A percentile compares a stretch with the other conserved stretches of the same genome.
phyloP scores from a whole-genome alignment of 805 yeast genomes.

The Candida chilensis region DNA sequence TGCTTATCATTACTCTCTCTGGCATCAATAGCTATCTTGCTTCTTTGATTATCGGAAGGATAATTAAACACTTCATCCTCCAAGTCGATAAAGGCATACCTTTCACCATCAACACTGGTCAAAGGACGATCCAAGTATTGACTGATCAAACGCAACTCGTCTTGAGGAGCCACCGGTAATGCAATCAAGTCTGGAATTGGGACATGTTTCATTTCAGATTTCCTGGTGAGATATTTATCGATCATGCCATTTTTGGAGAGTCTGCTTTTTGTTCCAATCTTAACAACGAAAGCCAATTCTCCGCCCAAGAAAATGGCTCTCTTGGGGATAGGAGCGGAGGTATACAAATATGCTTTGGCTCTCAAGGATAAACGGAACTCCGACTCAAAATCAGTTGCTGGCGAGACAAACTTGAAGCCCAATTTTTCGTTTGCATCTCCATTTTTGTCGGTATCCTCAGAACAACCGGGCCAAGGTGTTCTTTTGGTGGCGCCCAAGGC shows the following conservation, averaged over 20 bases:
- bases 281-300: slow-evolving; percentile 27
- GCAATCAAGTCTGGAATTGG: slow-evolving; percentile 16
- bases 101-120: slow-evolving; percentile 12
- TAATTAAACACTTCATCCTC: slow-evolving; percentile 12
- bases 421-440: slow-evolving; percentile 6
- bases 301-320: slow-evolving; percentile 29
- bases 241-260: slow-evolving; percentile 20
- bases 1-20: slow-evolving; percentile 15
- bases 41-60: slow-evolving; percentile 14
- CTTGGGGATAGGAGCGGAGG: slow-evolving; percentile 35
- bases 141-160: slow-evolving; percentile 14
- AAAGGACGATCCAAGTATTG: slow-evolving; percentile 15
- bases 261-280: slow-evolving; percentile 16
- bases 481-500: slow-evolving; percentile 27
- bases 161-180: slow-evolving; percentile 15
- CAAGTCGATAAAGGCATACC: slow-evolving; percentile 7
- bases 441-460: slow-evolving; percentile 12
- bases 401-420: slow-evolving; percentile 11
- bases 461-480: slow-evolving; percentile 30
- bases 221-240: slow-evolving; percentile 18
- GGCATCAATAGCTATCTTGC: slow-evolving; percentile 17
- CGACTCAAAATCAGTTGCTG: slow-evolving; percentile 20
- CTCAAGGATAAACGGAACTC: slow-evolving; percentile 25
- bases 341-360: slow-evolving; percentile 30
- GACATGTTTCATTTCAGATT: slow-evolving; percentile 8